Evolutionary conservation across 306 rosid genomes (phyloP), one percentile per base, ranked within the genome.

Genomic region (Fragaria vesca): DNA sequence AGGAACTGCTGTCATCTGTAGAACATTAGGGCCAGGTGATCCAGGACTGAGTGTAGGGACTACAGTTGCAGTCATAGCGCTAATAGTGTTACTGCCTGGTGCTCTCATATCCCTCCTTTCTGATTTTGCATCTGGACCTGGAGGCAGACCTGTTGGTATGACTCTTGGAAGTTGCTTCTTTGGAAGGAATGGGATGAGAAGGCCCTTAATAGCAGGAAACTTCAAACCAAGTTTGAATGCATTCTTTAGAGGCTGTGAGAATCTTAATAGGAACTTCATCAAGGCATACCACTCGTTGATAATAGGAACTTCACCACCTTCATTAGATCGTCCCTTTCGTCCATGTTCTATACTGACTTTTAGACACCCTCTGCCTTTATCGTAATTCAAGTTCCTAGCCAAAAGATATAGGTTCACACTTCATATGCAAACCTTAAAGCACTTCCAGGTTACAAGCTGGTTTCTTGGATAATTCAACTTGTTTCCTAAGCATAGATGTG

Each of bases 41-140:
- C 80, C 81, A 12, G 93, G 90, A 75, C 88, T 82, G 36, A 85
- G 85, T 80, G 85, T 81, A 2, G 93, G 93, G 80, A 88, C 93
- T n/a, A 88, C 85, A 4, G 86, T 87, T 1, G 93, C 88, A 6
- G 83, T 83, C 95, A 83, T 83, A 74, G 91, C 78, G 5, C 79
- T 36, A 36, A 36, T 36, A 36, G 40, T 36, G 40, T 36, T 36
- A 36, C 40, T 3, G 5, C 40, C 55, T 34, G 81, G 79, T 36
- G 73, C 67, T 72, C 81, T 80, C 62, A 26, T 42, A 13, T 85
- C 76, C 83, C 86, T 83, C 82, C 88, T 75, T 76, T 74, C 81
- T 12, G 82, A 38, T 38, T 85, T 84, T 60, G 61, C 63, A 47
- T 81, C 94, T 76, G 90, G 77, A 61, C 71, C 3, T 21, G 89